Percentiles rank a stretch among this genome's conserved stretches.
phyloP scores from a whole-genome alignment of 495 filamentous ascomycete genomes.

The Hyaloscypha bicolor region DNA sequence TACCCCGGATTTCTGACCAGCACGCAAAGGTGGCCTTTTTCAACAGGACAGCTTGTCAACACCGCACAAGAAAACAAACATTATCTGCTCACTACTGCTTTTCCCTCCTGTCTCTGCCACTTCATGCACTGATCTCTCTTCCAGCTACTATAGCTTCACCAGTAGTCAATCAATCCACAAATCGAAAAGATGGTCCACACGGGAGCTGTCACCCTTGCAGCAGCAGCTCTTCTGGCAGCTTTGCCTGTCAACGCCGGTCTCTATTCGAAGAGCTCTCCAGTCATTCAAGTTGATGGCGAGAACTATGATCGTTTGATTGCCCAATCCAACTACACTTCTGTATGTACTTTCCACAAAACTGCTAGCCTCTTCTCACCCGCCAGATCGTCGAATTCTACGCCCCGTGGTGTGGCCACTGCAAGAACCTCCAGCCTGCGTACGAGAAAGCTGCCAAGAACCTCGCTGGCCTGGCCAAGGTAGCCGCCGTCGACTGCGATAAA shows the following conservation, averaged over 20 bases:
- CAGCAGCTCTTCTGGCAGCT: slow-evolving; percentile 58
- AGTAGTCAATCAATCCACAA: slow-evolving; percentile 16
- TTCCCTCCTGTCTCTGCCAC: not conserved
- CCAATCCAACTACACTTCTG: slow-evolving; percentile 87
- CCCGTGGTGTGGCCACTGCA: slow-evolving; percentile 95
- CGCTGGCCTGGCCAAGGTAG: slow-evolving; percentile 88
- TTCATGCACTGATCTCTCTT: slow-evolving; percentile 18
- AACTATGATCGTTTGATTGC: slow-evolving; percentile 84
- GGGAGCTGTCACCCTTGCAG: slow-evolving; percentile 39
- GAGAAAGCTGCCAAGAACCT: slow-evolving; percentile 91
- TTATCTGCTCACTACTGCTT: slow-evolving; percentile 3
- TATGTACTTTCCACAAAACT: slow-evolving; percentile 47
- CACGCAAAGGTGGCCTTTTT: slow-evolving; percentile 24
- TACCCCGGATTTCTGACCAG: slow-evolving; percentile 32
- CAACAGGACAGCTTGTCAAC: slow-evolving; percentile 31
- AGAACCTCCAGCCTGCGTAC: slow-evolving; percentile 93
- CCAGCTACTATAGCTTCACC: slow-evolving; percentile 31
- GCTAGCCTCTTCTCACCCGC: slow-evolving; percentile 14
- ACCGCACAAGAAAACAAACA: slow-evolving; percentile 2
- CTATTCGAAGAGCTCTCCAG: slow-evolving; percentile 85
- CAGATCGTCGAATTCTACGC: slow-evolving; percentile 82
- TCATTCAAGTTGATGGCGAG: slow-evolving; percentile 82
- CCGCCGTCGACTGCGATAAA: slow-evolving; percentile 93
- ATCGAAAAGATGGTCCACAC: slow-evolving; percentile 28
- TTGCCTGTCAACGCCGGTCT: slow-evolving; percentile 68